These are phyloP conservation scores for Magnaporthales sp. DNA, from an alignment of 2,329 filamentous ascomycete species.

Conservation along the genomic window DNA sequence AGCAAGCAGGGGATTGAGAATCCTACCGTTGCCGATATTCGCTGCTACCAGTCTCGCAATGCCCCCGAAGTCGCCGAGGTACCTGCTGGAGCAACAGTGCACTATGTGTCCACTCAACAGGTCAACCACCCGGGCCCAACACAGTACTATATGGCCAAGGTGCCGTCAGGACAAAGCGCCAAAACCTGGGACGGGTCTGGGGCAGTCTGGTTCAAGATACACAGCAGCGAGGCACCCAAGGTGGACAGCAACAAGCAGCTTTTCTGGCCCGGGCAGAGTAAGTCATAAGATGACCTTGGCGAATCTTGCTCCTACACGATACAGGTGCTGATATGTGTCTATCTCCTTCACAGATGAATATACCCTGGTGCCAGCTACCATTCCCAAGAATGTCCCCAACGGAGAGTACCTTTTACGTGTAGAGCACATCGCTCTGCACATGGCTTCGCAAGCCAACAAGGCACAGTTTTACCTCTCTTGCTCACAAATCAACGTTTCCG, in stretches of 20 bases:
- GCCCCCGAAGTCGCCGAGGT: constrained; percentile 19
- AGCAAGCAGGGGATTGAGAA: constrained; percentile 25
- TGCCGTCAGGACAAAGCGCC: constrained; percentile 21
- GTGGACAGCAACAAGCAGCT: constrained; percentile 38
- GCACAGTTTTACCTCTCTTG: constrained; percentile 30
- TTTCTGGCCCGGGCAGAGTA: constrained; percentile 27
- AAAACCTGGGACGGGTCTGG: constrained; percentile 27
- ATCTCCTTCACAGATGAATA: constrained; percentile 18
- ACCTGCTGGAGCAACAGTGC: constrained; percentile 22
- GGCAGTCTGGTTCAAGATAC: constrained; percentile 27
- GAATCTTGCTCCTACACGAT: not conserved
- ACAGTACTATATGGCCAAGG: constrained; percentile 29
- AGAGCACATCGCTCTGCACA: constrained; percentile 30
- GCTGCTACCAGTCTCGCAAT: constrained; percentile 25
- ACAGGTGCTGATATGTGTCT: not conserved
- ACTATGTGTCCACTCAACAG: constrained; percentile 26
- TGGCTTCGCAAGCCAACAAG: constrained; percentile 22
- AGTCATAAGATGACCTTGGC: constrained; percentile 3
- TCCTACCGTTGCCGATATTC: constrained; percentile 21
- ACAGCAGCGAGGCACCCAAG: constrained; percentile 28
- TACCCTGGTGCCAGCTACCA: constrained; percentile 22
- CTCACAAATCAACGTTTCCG: constrained; percentile 28
- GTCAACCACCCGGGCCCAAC: constrained; percentile 29
- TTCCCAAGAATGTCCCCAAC: constrained; percentile 22
- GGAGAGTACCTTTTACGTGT: constrained; percentile 30